Evolutionary conservation across 306 rosid species (phyloP).

Genomic region (Cicer chorassanicum): DNA sequence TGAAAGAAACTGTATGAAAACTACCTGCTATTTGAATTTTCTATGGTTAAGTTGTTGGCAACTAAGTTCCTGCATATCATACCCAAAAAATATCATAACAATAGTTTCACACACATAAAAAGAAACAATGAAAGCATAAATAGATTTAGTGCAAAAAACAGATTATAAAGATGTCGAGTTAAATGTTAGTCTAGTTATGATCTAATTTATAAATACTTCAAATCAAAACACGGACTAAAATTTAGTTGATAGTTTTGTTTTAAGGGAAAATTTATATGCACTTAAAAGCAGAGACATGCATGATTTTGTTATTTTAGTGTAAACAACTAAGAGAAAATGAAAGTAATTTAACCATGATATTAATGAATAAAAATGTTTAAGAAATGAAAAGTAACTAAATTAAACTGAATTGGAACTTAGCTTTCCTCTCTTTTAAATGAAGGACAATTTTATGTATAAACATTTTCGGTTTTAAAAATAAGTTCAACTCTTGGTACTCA

Average conservation of each 20-base stretch:
- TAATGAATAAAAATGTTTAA: not conserved
- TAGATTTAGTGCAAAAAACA: slow-evolving; percentile 4
- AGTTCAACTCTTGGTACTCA: not conserved
- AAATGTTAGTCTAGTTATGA: not conserved
- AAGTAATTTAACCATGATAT: not conserved
- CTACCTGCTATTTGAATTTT: slow-evolving; percentile 64
- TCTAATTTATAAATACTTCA: slow-evolving; percentile 12
- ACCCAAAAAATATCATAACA: slow-evolving; percentile 29
- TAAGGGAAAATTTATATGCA: not conserved
- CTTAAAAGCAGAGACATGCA: not conserved
- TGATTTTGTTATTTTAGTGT: not conserved
- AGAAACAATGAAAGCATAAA: not conserved
- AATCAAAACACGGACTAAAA: slow-evolving; percentile 15
- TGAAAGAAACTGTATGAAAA: not conserved
- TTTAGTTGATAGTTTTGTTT: not conserved
- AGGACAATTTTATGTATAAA: not conserved
- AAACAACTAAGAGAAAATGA: not conserved
- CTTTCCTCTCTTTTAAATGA: not conserved
- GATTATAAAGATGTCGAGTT: not conserved
- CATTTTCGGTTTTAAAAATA: not conserved
- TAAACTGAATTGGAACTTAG: not conserved
- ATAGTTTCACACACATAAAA: slow-evolving; percentile 36
- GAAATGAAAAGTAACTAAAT: not conserved
- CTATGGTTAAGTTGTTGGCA: slow-evolving; percentile 73
- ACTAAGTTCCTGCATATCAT: slow-evolving; percentile 70